These are phyloP conservation scores for Pestalotiopsis sp. DNA, from an alignment of 2,329 filamentous ascomycete species.

Conservation along the genomic window DNA sequence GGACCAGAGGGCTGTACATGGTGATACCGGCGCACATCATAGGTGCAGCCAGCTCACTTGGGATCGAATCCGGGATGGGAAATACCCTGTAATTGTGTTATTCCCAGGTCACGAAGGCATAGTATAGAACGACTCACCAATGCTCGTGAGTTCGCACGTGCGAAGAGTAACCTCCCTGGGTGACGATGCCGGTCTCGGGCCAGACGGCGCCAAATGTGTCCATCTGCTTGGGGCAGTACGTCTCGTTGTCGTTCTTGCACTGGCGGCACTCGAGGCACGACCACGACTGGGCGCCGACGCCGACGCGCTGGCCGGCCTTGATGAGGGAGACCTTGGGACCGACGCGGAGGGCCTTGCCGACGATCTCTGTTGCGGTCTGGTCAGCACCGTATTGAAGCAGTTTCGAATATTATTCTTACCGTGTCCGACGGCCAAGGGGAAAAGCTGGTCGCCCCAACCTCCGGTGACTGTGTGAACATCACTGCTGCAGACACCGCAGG, in stretches of 20 bases:
- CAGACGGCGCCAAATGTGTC: slow-evolving; percentile 63
- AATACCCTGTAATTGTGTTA: slow-evolving; percentile 26
- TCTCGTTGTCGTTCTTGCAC: slow-evolving; percentile 22
- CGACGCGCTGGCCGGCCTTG: slow-evolving; percentile 54
- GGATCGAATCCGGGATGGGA: slow-evolving; percentile 38
- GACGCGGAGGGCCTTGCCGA: slow-evolving; percentile 45
- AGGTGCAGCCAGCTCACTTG: slow-evolving; percentile 47
- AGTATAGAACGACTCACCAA: slow-evolving; percentile 46
- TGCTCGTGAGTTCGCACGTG: slow-evolving; percentile 78
- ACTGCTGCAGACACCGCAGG: slow-evolving; percentile 50
- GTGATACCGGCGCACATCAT: slow-evolving; percentile 71
- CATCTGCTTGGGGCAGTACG: slow-evolving; percentile 43
- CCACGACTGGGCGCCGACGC: slow-evolving; percentile 49
- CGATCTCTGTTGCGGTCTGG: slow-evolving; percentile 38
- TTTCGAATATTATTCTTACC: not conserved
- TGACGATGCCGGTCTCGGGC: slow-evolving; percentile 63
- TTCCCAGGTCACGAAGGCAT: not conserved
- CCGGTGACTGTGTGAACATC: slow-evolving; percentile 46
- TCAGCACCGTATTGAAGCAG: too few relatives aligned
- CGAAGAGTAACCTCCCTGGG: slow-evolving; percentile 63
- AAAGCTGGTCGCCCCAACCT: slow-evolving; percentile 31
- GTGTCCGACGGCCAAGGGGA: slow-evolving; percentile 53
- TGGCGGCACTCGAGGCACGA: slow-evolving; percentile 38
- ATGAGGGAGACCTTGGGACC: slow-evolving; percentile 35
- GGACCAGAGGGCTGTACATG: slow-evolving; percentile 59